A percentile compares a stretch with the other conserved stretches of the same genome.
Evolutionary conservation across 2,329 filamentous ascomycete species (phyloP).

Genomic region (Cladosporium halotolerans): DNA sequence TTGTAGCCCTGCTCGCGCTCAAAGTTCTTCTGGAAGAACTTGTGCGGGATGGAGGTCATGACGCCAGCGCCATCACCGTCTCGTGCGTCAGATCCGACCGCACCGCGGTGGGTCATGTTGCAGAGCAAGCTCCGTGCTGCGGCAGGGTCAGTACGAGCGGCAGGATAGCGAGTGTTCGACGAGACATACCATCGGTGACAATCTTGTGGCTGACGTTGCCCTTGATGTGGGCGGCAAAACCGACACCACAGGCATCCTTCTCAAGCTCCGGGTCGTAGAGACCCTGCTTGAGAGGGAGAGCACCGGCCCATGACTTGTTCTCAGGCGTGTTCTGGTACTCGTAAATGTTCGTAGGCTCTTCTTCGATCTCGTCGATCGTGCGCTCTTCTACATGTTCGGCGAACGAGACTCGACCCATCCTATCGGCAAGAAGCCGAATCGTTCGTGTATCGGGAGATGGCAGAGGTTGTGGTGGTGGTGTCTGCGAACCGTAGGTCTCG

Average conservation of each 20-base stretch:
- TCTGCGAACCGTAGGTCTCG: no score
- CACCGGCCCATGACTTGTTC: slow-evolving; percentile 90
- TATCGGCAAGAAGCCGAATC: slow-evolving; percentile 47
- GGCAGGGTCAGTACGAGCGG: slow-evolving; percentile 28
- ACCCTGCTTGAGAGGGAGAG: slow-evolving; percentile 95
- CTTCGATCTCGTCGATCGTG: slow-evolving; percentile 43
- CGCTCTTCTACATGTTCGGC: slow-evolving; percentile 44
- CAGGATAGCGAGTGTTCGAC: neutral
- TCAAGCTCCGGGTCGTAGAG: slow-evolving; percentile 93
- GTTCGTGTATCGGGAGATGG: slow-evolving; percentile 5
- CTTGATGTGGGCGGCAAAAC: slow-evolving; percentile 98
- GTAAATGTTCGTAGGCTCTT: slow-evolving; percentile 60
- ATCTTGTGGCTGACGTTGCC: slow-evolving; percentile 97
- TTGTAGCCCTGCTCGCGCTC: slow-evolving; percentile 82
- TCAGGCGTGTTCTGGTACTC: slow-evolving; percentile 72
- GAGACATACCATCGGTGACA: slow-evolving; percentile 84
- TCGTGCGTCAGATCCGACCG: slow-evolving; percentile 93
- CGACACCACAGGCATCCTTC: slow-evolving; percentile 99
- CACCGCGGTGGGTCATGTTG: slow-evolving; percentile 99
- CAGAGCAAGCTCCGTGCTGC: slow-evolving; percentile 86
- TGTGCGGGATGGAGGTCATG: slow-evolving; percentile 98
- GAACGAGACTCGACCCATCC: slow-evolving; percentile 50
- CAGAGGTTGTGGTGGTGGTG: neutral
- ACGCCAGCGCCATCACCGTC: slow-evolving; percentile 98
- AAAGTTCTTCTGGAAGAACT: slow-evolving; percentile 98